These are phyloP conservation scores for Extremus antarcticus DNA, from an alignment of 495 filamentous ascomycete species.

Conservation along the genomic window DNA sequence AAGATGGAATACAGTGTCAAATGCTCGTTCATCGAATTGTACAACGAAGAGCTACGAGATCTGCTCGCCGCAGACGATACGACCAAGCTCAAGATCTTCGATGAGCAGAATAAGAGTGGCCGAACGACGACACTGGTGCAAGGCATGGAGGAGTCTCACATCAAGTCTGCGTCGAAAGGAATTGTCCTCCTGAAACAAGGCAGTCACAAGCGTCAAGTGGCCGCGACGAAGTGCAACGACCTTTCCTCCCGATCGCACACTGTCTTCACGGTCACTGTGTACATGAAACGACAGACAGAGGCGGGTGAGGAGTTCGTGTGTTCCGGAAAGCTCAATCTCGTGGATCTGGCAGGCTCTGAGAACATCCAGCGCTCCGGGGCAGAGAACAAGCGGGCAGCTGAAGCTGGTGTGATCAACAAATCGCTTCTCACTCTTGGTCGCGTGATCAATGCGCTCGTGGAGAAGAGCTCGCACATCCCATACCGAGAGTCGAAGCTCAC, in stretches of 20 bases:
- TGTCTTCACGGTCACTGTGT: slow-evolving; percentile 86
- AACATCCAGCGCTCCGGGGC: slow-evolving; percentile 95
- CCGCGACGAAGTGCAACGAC: slow-evolving; percentile 97
- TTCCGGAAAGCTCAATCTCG: slow-evolving; percentile 87
- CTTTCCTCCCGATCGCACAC: slow-evolving; percentile 92
- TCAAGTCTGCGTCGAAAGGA: slow-evolving; percentile 71
- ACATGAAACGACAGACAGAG: slow-evolving; percentile 68
- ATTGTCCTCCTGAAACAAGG: slow-evolving; percentile 82
- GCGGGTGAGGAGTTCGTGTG: slow-evolving; percentile 86
- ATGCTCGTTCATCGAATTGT: slow-evolving; percentile 96
- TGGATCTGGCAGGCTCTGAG: slow-evolving; percentile 92
- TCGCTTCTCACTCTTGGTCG: slow-evolving; percentile 86
- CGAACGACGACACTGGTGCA: slow-evolving; percentile 74
- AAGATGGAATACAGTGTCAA: slow-evolving; percentile 86
- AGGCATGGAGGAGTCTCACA: slow-evolving; percentile 93
- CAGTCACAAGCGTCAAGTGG: slow-evolving; percentile 87
- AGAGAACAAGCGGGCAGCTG: slow-evolving; percentile 91
- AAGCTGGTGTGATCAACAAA: slow-evolving; percentile 97
- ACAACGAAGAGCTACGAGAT: slow-evolving; percentile 94
- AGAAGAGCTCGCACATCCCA: slow-evolving; percentile 81
- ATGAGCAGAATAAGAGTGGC: slow-evolving; percentile 76
- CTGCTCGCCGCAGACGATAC: slow-evolving; percentile 70
- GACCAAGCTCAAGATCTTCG: slow-evolving; percentile 86
- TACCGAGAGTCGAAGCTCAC: slow-evolving; percentile 97
- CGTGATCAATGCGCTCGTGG: slow-evolving; percentile 95